Base-by-base conservation (phyloP, 129 eudicot genomes). In the Centella asiatica region DNA sequence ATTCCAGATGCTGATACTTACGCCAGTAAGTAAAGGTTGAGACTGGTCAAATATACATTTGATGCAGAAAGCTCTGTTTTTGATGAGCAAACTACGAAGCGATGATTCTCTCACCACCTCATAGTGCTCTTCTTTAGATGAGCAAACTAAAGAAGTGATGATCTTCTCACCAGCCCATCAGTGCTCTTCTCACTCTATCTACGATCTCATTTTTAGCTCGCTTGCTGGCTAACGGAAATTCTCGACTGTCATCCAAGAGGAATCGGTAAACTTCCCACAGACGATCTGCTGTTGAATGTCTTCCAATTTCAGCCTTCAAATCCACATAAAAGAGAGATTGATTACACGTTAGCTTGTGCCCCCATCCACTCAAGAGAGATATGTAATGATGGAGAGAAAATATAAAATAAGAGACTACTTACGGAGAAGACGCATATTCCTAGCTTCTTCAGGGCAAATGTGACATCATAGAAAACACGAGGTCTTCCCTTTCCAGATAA, bases 191-290 rank as follows among this genome's bases (percentile, higher is more conserved):
- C 32, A 86, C 97, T 75, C 72, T 69, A 57, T 86, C 85, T 14
- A 81, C 85, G 18, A 90, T 82, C 69, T 73, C 83, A 65, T 45
- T 71, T 47, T 81, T 78, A 13, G 82, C 85, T 46, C 44, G 75
- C 15, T 61, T 67, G 55, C 74, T 81, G 44, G 71, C 62, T 28
- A 81, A 51, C 20, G 75, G 77, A 57, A 51, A 75, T 37, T 74
- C 83, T 29, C 64, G 62, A 54, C 72, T 86, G n/a, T 90, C 97
- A 63, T 83, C 86, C 69, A 90, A 67, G 47, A 70, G 94, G 60
- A 86, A 90, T 65, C 94, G 80, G 57, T 90, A 90, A 17, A 90
- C 85, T 65, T 90, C 95, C 97, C 97, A 90, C 65, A 81, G 75
- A 3, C 94, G 85, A 17, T 77, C 75, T 62, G 85, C 58, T 6